Evolutionary conservation across 2,329 filamentous ascomycete genomes (phyloP).

Genomic region (Venturia aucupariae): DNA sequence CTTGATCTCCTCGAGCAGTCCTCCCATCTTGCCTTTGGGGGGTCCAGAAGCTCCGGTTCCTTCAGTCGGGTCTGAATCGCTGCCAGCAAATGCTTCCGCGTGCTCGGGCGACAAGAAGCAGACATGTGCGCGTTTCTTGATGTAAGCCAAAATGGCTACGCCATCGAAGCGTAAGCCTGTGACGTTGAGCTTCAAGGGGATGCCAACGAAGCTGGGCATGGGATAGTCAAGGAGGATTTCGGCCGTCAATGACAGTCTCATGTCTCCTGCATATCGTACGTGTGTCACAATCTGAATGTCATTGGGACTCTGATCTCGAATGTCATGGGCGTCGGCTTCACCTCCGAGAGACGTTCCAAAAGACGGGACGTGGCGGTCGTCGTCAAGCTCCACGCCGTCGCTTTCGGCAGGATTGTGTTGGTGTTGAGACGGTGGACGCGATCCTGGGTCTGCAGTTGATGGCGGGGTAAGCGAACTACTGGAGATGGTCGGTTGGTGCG

Average conservation of each 20-base stretch:
- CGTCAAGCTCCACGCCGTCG: neutral
- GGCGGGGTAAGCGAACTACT: constrained; percentile 39
- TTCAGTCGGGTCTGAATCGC: constrained; percentile 29
- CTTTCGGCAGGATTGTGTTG: constrained; percentile 22
- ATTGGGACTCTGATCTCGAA: constrained; percentile 67
- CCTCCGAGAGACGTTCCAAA: neutral
- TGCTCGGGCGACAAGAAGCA: constrained; percentile 93
- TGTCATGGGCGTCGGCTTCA: constrained; percentile 19
- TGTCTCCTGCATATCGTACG: constrained; percentile 79
- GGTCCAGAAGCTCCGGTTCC: constrained; percentile 21
- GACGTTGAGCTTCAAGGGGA: constrained; percentile 88
- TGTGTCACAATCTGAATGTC: constrained; percentile 91
- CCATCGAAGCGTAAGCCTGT: constrained; percentile 93
- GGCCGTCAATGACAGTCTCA: constrained; percentile 80
- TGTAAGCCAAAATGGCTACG: constrained; percentile 84
- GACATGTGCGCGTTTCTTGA: constrained; percentile 80
- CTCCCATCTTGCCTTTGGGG: constrained; percentile 46
- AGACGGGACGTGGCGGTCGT: constrained; percentile 4
- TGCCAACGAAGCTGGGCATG: constrained; percentile 95
- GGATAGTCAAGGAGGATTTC: constrained; percentile 96
- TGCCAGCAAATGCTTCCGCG: constrained; percentile 56
- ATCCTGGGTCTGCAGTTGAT: constrained; percentile 35
- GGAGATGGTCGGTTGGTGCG: constrained; percentile 25
- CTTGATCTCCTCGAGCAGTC: constrained; percentile 80
- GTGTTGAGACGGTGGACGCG: constrained; percentile 36